Base-by-base conservation (phyloP, 208 protist genomes). In the Lotmaria passim region DNA sequence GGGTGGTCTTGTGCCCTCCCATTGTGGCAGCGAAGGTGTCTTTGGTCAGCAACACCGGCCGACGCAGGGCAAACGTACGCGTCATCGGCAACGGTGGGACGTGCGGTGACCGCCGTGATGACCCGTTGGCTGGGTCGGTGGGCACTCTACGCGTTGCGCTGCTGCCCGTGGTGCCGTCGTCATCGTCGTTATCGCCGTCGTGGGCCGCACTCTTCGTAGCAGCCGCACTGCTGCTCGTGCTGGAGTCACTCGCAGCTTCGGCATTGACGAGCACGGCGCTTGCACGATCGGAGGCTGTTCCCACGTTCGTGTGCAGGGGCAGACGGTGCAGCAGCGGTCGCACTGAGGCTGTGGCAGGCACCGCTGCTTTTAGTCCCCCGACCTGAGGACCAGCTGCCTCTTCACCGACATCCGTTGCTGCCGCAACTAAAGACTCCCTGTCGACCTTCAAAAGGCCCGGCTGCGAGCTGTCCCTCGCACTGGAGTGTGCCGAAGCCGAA, bases 51-150 rank as follows among this genome's bases (percentile, higher is more conserved):
- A 77, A 24, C 38, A 66, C 47, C 0, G 71, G 56, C 14, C 63
- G 71, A n/a, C 30, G 59, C 57, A 77, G 46, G 39, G 63, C 67
- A n/a, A 28, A 67, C 12, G 63, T 63, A 36, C 47, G 71, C 31
- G 63, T 60, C 56, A 70, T 77, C 43, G 41, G 47, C 31, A 70
- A 36, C 17, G 44, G 23, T 10, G 50, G 39, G 2, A 21, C 47
- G 51, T 67, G 39, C 19, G 62, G 46, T 34, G 41, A 44, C 52
- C 52, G 58, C 10, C 21, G 14, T n/a, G 14, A n/a, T n/a, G n/a
- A n/a, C n/a, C 43, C 38, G 19, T 38, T 59, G 30, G 44, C 24
- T 11, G 15, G 5, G 15, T 15, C 59, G 24, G 26, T 56, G 17
- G 51, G 1, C 26, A 12, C 14, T 17, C 19, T 36, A 6, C 28